These are phyloP conservation scores for Gloeophyllum trabeum DNA, from an alignment of 768 basidiomycete species.

Conservation along the genomic window DNA sequence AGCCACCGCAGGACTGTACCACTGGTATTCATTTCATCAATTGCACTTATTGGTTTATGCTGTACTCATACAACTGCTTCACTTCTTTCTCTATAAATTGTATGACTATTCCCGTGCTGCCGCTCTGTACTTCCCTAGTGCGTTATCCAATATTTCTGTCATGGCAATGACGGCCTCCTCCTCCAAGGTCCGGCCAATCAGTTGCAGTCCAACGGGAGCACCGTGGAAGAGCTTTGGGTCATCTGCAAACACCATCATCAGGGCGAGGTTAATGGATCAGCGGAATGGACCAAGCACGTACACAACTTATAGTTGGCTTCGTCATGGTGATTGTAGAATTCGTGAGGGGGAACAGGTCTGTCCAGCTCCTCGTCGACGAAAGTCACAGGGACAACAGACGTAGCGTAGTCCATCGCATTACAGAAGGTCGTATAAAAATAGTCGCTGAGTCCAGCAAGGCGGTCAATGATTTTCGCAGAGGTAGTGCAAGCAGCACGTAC, in stretches of 20 bases:
- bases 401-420: conserved; percentile 36
- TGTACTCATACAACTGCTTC: too few species aligned
- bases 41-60: too few species aligned
- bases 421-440: conserved; percentile 33
- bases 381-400: conserved; percentile 35
- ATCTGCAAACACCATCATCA: conserved; percentile 25
- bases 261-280: background rate
- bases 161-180: conserved; percentile 68
- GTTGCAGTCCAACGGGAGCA: conserved; percentile 56
- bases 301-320: conserved; percentile 9
- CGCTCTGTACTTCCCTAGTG: conserved; percentile 18
- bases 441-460: conserved; percentile 14
- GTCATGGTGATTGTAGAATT: conserved; percentile 32
- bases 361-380: conserved; percentile 31
- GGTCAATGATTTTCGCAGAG: background rate
- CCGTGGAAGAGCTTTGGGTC: conserved; percentile 41
- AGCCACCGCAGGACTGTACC: too few species aligned
- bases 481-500: conserved; percentile 15
- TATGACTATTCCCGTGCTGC: too few species aligned
- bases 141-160: conserved; percentile 52
- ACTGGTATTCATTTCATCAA: too few species aligned
- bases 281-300: background rate
- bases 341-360: conserved; percentile 18
- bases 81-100: too few species aligned
- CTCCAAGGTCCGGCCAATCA: conserved; percentile 59